phyloP scores from a whole-genome alignment of 2,329 filamentous ascomycete species.

The Botrytis fragariae region DNA sequence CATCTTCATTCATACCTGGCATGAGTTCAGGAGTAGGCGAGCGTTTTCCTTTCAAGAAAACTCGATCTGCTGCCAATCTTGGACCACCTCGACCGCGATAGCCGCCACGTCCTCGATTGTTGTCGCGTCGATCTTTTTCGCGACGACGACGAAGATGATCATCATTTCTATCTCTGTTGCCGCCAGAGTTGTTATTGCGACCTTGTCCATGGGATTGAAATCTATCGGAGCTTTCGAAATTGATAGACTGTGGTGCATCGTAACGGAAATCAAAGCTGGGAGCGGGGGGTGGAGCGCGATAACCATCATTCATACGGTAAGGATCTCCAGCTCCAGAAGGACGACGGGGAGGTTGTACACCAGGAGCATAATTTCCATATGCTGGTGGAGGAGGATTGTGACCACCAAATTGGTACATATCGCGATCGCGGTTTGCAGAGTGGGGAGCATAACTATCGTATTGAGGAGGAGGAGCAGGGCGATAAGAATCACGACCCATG shows the following conservation, averaged over 20 bases:
- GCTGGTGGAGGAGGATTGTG: conserved; percentile 18
- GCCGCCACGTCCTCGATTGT: conserved; percentile 28
- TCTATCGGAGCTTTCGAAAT: conserved; percentile 29
- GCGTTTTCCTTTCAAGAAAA: conserved; percentile 38
- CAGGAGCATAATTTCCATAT: conserved; percentile 20
- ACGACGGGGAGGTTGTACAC: conserved; percentile 25
- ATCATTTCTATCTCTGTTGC: conserved; percentile 16
- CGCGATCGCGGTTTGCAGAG: conserved; percentile 17
- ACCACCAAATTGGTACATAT: conserved; percentile 33
- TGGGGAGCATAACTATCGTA: conserved; percentile 18
- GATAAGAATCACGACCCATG: conserved; percentile 28
- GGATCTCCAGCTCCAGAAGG: conserved; percentile 9
- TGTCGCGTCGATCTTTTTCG: conserved; percentile 3
- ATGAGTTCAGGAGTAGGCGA: conserved; percentile 40
- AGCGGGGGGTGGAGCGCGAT: conserved; percentile 22
- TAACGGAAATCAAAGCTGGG: conserved; percentile 36
- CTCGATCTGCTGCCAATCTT: conserved; percentile 37
- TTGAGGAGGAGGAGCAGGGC: conserved; percentile 18
- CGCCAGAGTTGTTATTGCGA: conserved; percentile 23
- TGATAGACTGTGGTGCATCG: conserved; percentile 35
- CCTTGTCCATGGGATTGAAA: conserved; percentile 31
- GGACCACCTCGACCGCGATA: conserved; percentile 34
- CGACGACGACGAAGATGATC: conserved; percentile 4
- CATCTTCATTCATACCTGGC: conserved; percentile 38
- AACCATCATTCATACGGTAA: conserved; percentile 18